Evolutionary conservation across 2,329 filamentous ascomycete genomes (phyloP), one percentile per base, ranked within the genome.

Genomic region (Colletotrichum noveboracense): DNA sequence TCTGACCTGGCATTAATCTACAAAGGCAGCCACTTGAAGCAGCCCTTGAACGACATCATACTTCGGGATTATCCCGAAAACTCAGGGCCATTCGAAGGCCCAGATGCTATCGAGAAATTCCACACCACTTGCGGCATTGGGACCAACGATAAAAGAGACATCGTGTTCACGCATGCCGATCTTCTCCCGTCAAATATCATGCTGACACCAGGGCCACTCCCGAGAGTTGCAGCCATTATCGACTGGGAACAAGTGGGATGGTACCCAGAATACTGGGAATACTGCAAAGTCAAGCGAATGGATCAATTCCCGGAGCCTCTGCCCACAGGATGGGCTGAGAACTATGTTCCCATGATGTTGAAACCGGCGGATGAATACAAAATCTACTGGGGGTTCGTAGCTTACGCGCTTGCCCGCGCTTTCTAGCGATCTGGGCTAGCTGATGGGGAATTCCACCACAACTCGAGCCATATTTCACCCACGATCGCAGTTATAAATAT

Each of bases 361-460:
- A 26, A 28, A 16, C 24, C 55, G 14, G 55, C 6, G 16, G 24
- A 58, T 6, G 55, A 58, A 4, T 6, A 18, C 9, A 48, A 3
- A 21, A 0, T 48, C 10, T 48, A 21, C n/a, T 7, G n/a, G 4
- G 10, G 0, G 10, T 48, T 48, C 43, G 6, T 21, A 3, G 7
- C 9, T 7, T 3, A 48, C 43, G 43, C 10, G n/a, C 6, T 21
- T 21, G 9, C n/a, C 10, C n/a, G 2, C n/a, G 6, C n/a, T 21
- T 48, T 48, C 43, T 48, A 7, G n/a, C 43, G n/a, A 21, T 13
- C 12, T 48, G 43, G 18, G 43, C 43, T 21, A 7, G n/a, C 3
- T 48, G 6, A 48, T 21, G 1, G 12, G 43, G 43, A 48, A 21
- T n/a, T 7, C 3, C 43, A 13, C 1, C n/a, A n/a, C 38, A 48